A percentile compares a stretch with the other conserved stretches of the same genome.
Evolutionary conservation across 768 basidiomycete genomes (phyloP).

Genomic region (Filobasidium floriforme): DNA sequence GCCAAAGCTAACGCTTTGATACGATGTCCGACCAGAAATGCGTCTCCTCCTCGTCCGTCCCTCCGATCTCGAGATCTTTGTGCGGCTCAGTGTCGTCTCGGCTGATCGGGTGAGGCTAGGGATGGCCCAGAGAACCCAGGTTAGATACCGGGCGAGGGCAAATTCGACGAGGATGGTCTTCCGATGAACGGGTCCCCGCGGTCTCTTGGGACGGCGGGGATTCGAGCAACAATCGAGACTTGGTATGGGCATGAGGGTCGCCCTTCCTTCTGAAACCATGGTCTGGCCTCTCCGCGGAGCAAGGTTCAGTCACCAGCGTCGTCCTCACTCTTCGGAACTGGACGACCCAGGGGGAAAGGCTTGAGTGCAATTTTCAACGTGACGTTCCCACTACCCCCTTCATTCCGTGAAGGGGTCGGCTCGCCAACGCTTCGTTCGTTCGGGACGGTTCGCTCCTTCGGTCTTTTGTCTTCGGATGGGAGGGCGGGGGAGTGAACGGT

Average conservation of each 20-base stretch:
- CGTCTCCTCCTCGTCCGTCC: conserved; percentile 27
- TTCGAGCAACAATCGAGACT: conserved; percentile 22
- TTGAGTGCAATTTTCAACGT: conserved; percentile 47
- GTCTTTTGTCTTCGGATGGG: too few relatives aligned
- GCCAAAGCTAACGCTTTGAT: conserved; percentile 33
- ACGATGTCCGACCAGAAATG: conserved; percentile 45
- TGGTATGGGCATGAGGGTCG: conserved; percentile 45
- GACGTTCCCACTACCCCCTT: conserved; percentile 31
- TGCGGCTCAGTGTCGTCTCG: too few relatives aligned
- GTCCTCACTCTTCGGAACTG: conserved; percentile 17
- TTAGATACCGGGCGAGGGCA: conserved; percentile 36
- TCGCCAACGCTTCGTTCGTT: conserved; percentile 13
- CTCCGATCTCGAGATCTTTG: not conserved
- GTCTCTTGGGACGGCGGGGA: not conserved
- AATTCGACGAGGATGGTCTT: conserved; percentile 6
- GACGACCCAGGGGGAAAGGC: conserved; percentile 35
- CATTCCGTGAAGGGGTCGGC: conserved; percentile 1
- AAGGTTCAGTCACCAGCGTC: conserved; percentile 6
- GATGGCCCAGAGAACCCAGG: conserved; percentile 23
- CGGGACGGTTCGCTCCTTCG: not conserved
- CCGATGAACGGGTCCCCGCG: conserved; percentile 1
- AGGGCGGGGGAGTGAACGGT: conserved; percentile 9
- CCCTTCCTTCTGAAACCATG: conserved; percentile 25
- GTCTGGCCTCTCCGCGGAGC: not conserved
- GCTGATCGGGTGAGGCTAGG: not conserved